phyloP scores from a whole-genome alignment of 441 rosid genomes.

The Croton laevigatus region DNA sequence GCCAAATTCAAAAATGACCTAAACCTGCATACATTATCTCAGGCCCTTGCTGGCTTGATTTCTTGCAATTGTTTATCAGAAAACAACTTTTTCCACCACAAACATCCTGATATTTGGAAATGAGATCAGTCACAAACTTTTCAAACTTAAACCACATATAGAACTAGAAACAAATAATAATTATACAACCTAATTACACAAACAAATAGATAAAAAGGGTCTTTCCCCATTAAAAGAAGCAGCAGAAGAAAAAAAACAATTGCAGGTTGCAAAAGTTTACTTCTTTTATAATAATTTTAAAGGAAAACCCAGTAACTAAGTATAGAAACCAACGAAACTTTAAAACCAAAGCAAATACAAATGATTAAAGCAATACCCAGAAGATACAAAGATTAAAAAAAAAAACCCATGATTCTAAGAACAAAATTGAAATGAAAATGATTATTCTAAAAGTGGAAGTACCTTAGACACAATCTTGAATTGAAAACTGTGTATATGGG shows the following conservation, averaged over 20 bases:
- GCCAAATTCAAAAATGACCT: constrained; percentile 11
- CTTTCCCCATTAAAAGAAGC: neutral
- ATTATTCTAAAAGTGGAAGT: neutral
- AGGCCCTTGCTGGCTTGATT: constrained; percentile 41
- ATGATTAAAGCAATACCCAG: constrained; percentile 3
- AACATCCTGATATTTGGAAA: constrained; percentile 53
- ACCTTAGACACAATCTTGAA: constrained; percentile 78
- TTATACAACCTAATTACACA: neutral
- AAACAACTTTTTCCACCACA: constrained; percentile 82
- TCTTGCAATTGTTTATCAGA: constrained; percentile 49
- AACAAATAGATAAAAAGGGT: neutral
- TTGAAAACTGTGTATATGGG: constrained; percentile 60
- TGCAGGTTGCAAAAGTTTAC: neutral
- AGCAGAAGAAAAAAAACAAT: neutral
- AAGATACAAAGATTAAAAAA: neutral
- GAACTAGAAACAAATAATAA: neutral
- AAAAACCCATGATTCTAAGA: neutral
- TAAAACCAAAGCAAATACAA: neutral
- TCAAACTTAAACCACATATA: neutral
- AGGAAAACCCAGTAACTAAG: neutral
- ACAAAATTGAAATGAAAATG: neutral
- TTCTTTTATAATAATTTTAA: neutral
- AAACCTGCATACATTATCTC: constrained; percentile 64
- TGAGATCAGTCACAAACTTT: constrained; percentile 21
- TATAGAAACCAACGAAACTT: no score